Percentiles rank a stretch among this genome's conserved stretches.
phyloP scores from a whole-genome alignment of 2,329 filamentous ascomycete genomes.

The Elsinoe necatrix region DNA sequence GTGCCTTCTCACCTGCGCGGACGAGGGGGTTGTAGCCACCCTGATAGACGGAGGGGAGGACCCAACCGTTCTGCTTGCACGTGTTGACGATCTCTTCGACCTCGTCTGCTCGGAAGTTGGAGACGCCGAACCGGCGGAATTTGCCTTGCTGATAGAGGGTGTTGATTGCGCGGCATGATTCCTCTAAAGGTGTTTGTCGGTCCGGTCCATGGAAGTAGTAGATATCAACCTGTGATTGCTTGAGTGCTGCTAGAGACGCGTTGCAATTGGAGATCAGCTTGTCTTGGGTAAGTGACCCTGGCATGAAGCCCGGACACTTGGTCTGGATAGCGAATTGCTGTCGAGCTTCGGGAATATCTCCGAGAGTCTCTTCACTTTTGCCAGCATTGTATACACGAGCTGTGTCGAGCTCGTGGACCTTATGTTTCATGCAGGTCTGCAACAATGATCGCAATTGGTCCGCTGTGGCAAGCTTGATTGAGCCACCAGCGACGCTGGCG shows the following conservation, averaged over 20 bases:
- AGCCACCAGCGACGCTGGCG: slow-evolving; percentile 22
- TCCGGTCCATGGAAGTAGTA: slow-evolving; percentile 43
- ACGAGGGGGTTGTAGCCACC: slow-evolving; percentile 42
- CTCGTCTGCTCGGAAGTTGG: slow-evolving; percentile 39
- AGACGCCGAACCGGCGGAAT: slow-evolving; percentile 41
- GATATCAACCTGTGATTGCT: slow-evolving; percentile 27
- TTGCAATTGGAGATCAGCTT: slow-evolving; percentile 23
- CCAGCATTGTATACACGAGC: slow-evolving; percentile 34
- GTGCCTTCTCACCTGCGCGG: slow-evolving; percentile 35
- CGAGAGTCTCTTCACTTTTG: slow-evolving; percentile 37
- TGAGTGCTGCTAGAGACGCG: slow-evolving; percentile 24
- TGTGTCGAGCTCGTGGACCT: slow-evolving; percentile 32
- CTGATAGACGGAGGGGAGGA: slow-evolving; percentile 41
- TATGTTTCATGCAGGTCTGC: slow-evolving; percentile 25
- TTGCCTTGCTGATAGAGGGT: slow-evolving; percentile 35
- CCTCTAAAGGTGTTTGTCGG: slow-evolving; percentile 35
- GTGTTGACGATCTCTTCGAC: slow-evolving; percentile 38
- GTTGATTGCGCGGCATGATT: slow-evolving; percentile 37
- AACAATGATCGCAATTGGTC: slow-evolving; percentile 26
- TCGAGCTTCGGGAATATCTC: slow-evolving; percentile 21
- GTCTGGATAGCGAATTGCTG: slow-evolving; percentile 24
- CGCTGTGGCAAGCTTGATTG: slow-evolving; percentile 19
- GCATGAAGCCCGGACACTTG: slow-evolving; percentile 26
- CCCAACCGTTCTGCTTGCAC: slow-evolving; percentile 36
- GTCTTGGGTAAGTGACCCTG: slow-evolving; percentile 22